Conservation (phyloP, 495 filamentous ascomycete genomes). For the Podospora didyma region DNA sequence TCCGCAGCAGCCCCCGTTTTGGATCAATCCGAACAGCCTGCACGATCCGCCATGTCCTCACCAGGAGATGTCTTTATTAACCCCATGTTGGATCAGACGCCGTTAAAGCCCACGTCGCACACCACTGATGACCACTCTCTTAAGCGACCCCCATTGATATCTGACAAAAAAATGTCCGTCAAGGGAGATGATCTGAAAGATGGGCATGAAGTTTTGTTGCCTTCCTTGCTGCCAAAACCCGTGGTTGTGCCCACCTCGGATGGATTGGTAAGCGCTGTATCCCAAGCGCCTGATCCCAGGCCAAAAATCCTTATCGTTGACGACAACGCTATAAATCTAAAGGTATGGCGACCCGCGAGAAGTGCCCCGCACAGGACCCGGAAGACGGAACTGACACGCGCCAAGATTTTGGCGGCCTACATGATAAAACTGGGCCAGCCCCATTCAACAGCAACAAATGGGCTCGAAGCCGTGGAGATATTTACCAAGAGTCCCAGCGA, state of each 20-base stretch:
- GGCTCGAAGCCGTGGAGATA: conserved; percentile 53
- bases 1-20: not conserved
- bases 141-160: too few species aligned
- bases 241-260: not conserved
- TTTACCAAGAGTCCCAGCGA: conserved; percentile 32
- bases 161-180: not conserved
- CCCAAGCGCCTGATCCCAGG: not conserved
- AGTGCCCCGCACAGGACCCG: too few species aligned
- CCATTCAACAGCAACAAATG: conserved; percentile 54
- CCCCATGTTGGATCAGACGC: too few species aligned
- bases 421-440: conserved; percentile 49
- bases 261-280: not conserved
- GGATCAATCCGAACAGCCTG: too few species aligned
- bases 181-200: not conserved
- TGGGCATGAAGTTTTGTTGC: not conserved
- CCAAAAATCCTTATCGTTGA: conserved; percentile 37
- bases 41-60: too few species aligned
- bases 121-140: too few species aligned
- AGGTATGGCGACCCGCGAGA: conserved; percentile 13
- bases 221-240: not conserved
- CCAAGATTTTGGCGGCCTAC: conserved; percentile 44
- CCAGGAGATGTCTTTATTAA: too few species aligned
- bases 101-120: too few species aligned
- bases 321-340: conserved; percentile 42
- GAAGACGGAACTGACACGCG: not conserved